Conservation (phyloP, 2,329 filamentous ascomycete genomes). For the Fusarium redolens region DNA sequence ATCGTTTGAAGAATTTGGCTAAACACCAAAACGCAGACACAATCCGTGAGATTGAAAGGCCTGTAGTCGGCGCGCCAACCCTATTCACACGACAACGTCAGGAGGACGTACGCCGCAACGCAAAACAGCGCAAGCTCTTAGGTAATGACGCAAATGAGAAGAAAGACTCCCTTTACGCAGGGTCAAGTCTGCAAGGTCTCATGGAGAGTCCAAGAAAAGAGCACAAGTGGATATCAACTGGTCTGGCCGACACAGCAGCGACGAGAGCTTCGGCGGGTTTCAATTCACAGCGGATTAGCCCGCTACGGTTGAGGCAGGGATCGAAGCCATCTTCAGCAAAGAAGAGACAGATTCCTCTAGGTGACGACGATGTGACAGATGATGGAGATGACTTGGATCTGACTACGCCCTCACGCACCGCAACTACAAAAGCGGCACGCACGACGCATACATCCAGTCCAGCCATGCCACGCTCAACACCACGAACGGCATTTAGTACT, state of each 20-base stretch:
- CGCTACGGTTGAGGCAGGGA: slow-evolving; percentile 4
- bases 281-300: slow-evolving; percentile 33
- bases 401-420: slow-evolving; percentile 27
- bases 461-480: slow-evolving; percentile 10
- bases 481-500: slow-evolving; percentile 25
- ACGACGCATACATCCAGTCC: slow-evolving; percentile 14
- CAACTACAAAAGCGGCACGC: slow-evolving; percentile 11
- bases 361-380: slow-evolving; percentile 34
- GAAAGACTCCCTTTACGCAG: slow-evolving; percentile 41
- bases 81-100: slow-evolving; percentile 38
- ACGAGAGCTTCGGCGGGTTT: slow-evolving; percentile 47
- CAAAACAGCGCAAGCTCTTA: slow-evolving; percentile 43
- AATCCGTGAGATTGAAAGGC: slow-evolving; percentile 63
- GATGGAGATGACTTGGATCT: slow-evolving; percentile 27
- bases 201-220: slow-evolving; percentile 56
- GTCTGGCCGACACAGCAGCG: slow-evolving; percentile 31
- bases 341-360: slow-evolving; percentile 24
- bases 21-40: slow-evolving; percentile 64
- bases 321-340: slow-evolving; percentile 1
- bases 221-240: slow-evolving; percentile 42
- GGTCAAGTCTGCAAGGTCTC: slow-evolving; percentile 54
- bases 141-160: slow-evolving; percentile 1
- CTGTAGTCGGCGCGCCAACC: slow-evolving; percentile 57
- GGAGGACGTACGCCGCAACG: slow-evolving; percentile 31
- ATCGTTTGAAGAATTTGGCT: slow-evolving; percentile 70